Evolutionary conservation across 1,284 basidiomycete species (phyloP), one percentile per base, ranked within the genome.

Genomic region (Cystobasidium slooffiae): DNA sequence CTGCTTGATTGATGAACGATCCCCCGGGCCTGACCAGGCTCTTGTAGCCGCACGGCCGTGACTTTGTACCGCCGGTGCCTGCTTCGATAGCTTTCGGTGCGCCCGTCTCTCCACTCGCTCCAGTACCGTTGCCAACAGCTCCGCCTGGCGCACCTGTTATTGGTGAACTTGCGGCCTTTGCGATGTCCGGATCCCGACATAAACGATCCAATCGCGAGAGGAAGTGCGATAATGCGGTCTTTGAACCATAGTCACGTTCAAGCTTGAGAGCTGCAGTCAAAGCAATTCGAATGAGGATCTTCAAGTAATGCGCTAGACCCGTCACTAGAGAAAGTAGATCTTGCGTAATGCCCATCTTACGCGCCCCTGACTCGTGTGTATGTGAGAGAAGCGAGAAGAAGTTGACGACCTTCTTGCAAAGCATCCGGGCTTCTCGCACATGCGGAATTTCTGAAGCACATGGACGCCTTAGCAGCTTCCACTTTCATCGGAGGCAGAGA

Each of bases 341-440:
- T 83, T 97, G 93, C 20, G 95, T 97, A 90, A 98, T 97, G 76
- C 91, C 92, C 89, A 94, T 93, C 79, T 93, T 86, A 70, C 91
- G 88, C 10, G 92, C 88, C 49, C 92, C 92, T 0, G 91, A 92
- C 82, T 95, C 92, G 83, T 96, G 94, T 16, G 93, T 94, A 82
- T 97, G 94, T n/a, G 94, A 96, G 61, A 99, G 86, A 58, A 98
- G 86, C 7, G 94, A 97, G 85, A 99, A 98, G 73, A 99, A 89
- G 84, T 98, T 97, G 81, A 99, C 97, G 4, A 96, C 97, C 84
- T 98, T 98, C 77, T 97, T 92, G 84, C 96, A 99, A 31, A 99
- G 88, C 90, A 98, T 94, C 77, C 97, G 91, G 53, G 97, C 95
- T 85, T 99, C 96, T 58, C 97, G 90, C 69, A 97, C 93, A 83